Evolutionary conservation across 2,329 filamentous ascomycete genomes (phyloP).

Genomic region (Davidsoniella virescens): DNA sequence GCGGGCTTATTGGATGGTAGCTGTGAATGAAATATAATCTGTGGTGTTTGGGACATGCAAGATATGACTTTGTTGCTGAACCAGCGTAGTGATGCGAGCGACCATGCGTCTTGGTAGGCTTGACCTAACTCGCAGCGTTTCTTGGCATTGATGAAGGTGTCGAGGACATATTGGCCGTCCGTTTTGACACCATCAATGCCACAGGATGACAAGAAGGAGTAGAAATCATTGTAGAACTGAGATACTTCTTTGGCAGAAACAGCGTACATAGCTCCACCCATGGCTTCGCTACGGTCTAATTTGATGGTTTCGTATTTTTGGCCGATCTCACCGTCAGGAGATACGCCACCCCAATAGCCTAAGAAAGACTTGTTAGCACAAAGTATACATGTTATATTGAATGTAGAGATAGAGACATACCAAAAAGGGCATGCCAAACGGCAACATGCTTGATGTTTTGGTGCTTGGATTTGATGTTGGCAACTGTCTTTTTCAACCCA

Average conservation of each 20-base stretch:
- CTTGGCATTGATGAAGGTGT: conserved; percentile 52
- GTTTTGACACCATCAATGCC: conserved; percentile 85
- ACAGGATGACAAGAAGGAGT: conserved; percentile 54
- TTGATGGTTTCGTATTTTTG: conserved; percentile 61
- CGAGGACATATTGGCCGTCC: conserved; percentile 80
- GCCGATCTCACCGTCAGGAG: conserved; percentile 56
- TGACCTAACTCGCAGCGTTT: conserved; percentile 56
- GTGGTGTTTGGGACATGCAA: conserved; percentile 87
- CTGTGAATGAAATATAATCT: conserved; percentile 72
- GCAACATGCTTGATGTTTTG: conserved; percentile 66
- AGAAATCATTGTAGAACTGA: conserved; percentile 82
- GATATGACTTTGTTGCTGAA: conserved; percentile 68
- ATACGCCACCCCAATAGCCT: conserved; percentile 84
- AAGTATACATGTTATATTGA: neutral
- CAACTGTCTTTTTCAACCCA: conserved; percentile 57
- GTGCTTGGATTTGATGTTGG: conserved; percentile 50
- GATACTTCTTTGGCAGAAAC: conserved; percentile 59
- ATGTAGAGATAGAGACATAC: conserved; percentile 10
- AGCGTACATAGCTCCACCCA: conserved; percentile 52
- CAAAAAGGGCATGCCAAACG: conserved; percentile 80
- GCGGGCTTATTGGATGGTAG: conserved; percentile 59
- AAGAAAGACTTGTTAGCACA: neutral
- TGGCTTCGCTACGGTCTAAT: conserved; percentile 28
- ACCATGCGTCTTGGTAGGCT: conserved; percentile 77
- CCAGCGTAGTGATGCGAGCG: conserved; percentile 56